Percentiles rank a stretch among this genome's conserved stretches.
These are phyloP conservation scores for Endocladia muricata DNA, from an alignment of 31 red algal species.

Conservation along the genomic window DNA sequence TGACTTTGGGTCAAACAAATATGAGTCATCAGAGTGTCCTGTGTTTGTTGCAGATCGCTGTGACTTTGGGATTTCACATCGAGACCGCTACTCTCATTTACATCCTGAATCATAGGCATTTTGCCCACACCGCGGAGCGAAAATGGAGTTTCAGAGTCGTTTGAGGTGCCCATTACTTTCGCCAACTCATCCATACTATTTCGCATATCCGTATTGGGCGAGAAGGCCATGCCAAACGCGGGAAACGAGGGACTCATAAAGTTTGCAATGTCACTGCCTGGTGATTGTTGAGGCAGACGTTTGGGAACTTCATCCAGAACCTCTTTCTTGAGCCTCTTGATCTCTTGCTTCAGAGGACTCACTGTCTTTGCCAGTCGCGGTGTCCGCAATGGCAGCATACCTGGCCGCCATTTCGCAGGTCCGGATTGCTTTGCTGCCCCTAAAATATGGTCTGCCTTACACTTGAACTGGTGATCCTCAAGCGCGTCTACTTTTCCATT, in stretches of 20 bases:
- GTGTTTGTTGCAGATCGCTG: too few species aligned
- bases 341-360: not conserved
- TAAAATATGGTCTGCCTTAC: not conserved
- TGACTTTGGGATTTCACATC: too few species aligned
- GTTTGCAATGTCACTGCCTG: not conserved
- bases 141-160: not conserved
- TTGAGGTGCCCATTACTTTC: not conserved
- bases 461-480: not conserved
- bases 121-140: too few species aligned
- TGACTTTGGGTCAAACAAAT: too few species aligned
- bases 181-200: not conserved
- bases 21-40: too few species aligned
- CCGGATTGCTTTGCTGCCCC: not conserved
- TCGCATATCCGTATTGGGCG: not conserved
- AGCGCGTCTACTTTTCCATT: slow-evolving; percentile 16
- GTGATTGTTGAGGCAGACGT: too few species aligned
- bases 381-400: too few species aligned
- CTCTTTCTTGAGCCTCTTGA: slow-evolving; percentile 2
- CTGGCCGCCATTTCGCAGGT: too few species aligned
- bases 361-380: too few species aligned
- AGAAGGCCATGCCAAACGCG: not conserved
- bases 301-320: not conserved
- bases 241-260: slow-evolving; percentile 10
- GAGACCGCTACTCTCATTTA: too few species aligned
- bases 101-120: too few species aligned